These are phyloP conservation scores for Phytophthora pinifolia DNA, from an alignment of 352 stramenopile genomes.

Conservation along the genomic window DNA sequence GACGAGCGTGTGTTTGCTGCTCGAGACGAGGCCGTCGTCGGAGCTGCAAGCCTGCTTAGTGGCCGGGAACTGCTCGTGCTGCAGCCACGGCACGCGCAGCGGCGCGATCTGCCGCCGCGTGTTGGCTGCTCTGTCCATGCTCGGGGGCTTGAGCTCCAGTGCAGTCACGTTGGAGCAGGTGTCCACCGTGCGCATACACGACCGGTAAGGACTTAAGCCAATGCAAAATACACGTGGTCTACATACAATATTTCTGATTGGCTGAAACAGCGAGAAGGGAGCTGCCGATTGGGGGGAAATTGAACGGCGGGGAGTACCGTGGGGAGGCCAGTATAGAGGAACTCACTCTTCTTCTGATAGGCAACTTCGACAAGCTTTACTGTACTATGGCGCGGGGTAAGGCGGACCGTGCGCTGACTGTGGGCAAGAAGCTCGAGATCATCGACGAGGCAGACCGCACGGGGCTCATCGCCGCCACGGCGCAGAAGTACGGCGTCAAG, in stretches of 20 bases:
- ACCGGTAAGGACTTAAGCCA: not conserved
- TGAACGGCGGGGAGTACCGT: constrained; percentile 26
- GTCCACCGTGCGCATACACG: constrained; percentile 25
- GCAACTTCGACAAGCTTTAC: constrained; percentile 1
- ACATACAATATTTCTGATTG: constrained; percentile 7
- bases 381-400: constrained; percentile 77
- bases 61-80: constrained; percentile 61
- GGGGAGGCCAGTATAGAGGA: constrained; percentile 45
- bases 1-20: constrained; percentile 53
- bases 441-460: constrained; percentile 85
- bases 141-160: not conserved
- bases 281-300: not conserved
- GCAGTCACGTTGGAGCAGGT: constrained; percentile 8
- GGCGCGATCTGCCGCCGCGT: constrained; percentile 36
- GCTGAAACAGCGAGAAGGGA: constrained; percentile 10
- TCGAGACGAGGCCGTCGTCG: constrained; percentile 39
- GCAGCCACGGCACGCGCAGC: constrained; percentile 59
- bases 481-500: constrained; percentile 87
- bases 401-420: constrained; percentile 73
- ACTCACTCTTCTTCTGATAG: constrained; percentile 30
- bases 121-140: constrained; percentile 12
- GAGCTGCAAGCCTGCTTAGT: constrained; percentile 60
- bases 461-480: constrained; percentile 70
- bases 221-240: constrained; percentile 2
- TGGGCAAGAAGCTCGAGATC: constrained; percentile 90